Percentiles rank a stretch among this genome's conserved stretches.
phyloP scores from a whole-genome alignment of 192 early-diverging fungal genomes.

The Umbelopsis sp. region DNA sequence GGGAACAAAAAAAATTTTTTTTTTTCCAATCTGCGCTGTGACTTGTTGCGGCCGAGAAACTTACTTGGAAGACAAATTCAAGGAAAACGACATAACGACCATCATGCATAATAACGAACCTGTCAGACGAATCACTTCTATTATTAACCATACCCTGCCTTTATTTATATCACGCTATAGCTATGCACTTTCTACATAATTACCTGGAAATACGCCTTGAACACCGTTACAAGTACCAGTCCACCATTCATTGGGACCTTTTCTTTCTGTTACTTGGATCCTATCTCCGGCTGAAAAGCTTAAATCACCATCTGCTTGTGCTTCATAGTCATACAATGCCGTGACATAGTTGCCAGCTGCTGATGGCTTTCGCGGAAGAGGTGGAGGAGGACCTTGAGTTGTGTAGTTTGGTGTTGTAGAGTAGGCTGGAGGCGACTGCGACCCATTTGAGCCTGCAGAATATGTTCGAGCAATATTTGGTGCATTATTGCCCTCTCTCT shows the following conservation, averaged over 20 bases:
- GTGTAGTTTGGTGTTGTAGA: not conserved
- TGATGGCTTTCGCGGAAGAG: constrained; percentile 28
- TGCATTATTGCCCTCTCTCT: constrained; percentile 10
- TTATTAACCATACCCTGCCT: not conserved
- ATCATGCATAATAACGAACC: too few relatives aligned
- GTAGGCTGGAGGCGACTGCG: constrained; percentile 8
- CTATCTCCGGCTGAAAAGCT: constrained; percentile 69
- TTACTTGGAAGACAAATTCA: too few relatives aligned
- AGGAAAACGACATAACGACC: too few relatives aligned
- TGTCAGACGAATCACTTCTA: too few relatives aligned
- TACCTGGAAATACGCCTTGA: constrained; percentile 76
- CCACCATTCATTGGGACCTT: constrained; percentile 78
- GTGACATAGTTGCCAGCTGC: constrained; percentile 47
- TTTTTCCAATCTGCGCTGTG: not conserved
- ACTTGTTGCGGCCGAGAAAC: too few relatives aligned
- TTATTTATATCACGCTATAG: not conserved
- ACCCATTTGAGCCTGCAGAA: not conserved
- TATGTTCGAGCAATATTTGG: not conserved
- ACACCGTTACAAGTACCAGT: constrained; percentile 66
- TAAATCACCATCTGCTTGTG: constrained; percentile 73
- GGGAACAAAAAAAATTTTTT: not conserved
- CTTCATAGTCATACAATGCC: constrained; percentile 80
- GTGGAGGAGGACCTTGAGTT: constrained; percentile 39
- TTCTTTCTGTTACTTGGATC: constrained; percentile 69
- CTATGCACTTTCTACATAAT: constrained; percentile 15